Evolutionary conservation across 148 eudicot species (phyloP).

Genomic region (Rhododendron molle): DNA sequence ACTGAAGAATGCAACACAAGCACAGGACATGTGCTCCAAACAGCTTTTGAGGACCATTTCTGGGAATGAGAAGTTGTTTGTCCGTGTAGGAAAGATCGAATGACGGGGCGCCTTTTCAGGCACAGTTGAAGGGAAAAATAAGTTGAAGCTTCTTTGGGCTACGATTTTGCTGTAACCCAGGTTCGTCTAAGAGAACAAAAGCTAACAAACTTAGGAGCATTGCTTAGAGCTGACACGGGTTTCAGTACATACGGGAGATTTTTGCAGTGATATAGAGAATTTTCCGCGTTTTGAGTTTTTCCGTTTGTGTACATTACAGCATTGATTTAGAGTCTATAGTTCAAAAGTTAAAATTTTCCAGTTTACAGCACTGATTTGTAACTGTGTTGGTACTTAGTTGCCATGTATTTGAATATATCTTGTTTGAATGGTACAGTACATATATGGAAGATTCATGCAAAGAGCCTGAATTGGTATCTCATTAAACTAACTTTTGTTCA

Average conservation of each 20-base stretch:
- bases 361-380: not conserved
- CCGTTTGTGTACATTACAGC: not conserved
- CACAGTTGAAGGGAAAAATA: not conserved
- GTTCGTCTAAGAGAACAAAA: not conserved
- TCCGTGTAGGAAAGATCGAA: conserved; percentile 4
- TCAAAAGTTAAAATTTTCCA: not conserved
- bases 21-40: conserved; percentile 62
- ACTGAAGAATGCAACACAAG: conserved; percentile 65
- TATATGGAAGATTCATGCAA: not conserved
- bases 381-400: not conserved
- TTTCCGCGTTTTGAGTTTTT: not conserved
- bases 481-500: not conserved
- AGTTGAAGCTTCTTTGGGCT: not conserved
- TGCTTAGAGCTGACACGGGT: not conserved
- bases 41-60: conserved; percentile 73
- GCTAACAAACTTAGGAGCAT: not conserved
- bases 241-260: not conserved
- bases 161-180: not conserved
- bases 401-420: not conserved
- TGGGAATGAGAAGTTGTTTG: conserved; percentile 27
- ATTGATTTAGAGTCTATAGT: not conserved
- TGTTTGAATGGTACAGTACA: not conserved
- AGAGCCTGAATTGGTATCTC: not conserved
- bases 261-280: not conserved
- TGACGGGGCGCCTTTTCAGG: not conserved